Conservation (phyloP, 257 asterid species). For the Nicotiana noctiflora region DNA sequence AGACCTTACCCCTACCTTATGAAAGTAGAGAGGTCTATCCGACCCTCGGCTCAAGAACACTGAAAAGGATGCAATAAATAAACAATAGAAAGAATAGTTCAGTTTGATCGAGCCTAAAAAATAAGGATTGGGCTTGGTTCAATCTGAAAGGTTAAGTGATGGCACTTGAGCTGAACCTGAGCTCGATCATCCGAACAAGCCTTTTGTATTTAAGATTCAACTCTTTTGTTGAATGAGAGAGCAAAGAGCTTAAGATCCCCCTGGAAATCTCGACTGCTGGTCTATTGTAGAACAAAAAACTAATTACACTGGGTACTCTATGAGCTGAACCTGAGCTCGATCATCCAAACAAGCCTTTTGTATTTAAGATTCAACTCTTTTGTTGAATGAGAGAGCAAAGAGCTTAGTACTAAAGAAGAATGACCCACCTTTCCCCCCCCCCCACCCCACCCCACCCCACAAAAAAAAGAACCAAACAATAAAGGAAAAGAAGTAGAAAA, state of each 20-base stretch:
- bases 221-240: background rate
- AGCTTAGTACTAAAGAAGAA: background rate
- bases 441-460: no score
- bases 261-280: no score
- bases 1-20: no score
- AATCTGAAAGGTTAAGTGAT: background rate
- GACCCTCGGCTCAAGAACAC: no score
- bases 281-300: no score
- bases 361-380: background rate
- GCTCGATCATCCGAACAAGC: background rate
- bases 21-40: no score
- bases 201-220: background rate
- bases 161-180: background rate
- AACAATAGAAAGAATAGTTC: background rate
- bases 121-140: background rate
- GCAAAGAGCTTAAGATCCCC: background rate
- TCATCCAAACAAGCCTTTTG: background rate
- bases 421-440: no score
- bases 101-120: background rate
- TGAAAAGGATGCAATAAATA: no score
- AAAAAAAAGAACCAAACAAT: no score
- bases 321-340: background rate
- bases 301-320: no score
- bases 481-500: background rate
- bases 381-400: background rate